Base-by-base conservation (phyloP, 208 protist species). In the Trichomonas vaginalis region DNA sequence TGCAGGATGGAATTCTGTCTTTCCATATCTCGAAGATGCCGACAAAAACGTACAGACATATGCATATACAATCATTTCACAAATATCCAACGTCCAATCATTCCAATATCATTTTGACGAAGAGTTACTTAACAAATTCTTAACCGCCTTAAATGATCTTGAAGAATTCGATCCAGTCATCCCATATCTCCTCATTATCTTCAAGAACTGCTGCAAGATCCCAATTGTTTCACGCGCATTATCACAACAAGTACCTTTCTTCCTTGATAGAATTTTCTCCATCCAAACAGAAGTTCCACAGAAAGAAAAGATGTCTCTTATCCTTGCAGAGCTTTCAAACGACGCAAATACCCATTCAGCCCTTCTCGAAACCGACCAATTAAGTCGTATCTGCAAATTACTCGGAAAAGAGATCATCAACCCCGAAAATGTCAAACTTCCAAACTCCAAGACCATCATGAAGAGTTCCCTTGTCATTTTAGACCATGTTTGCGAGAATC, bases 21-120 rank as follows among this genome's bases (percentile, higher is more conserved):
- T 35, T 56, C 86, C 86, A 39, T 92, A 92, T 51, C 42, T 92
- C 6, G 86, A 92, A n/a, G 86, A 92, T 51, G 12, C 86, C 15
- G 86, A 92, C 17, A 92, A 92, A 51, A 35, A 6, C 8, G 56
- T 92, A 39, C 86, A 92, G 46, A 92, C 86, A 17, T 92, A 56
- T 39, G 40, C 86, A 3, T 92, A 92, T 47, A 92, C 17, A 51
- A 92, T 92, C 45, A 42, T 92, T 92, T 35, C 86, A 45, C 86
- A 92, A 32, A 42, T 92, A 2, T 92, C 86, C 2, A 92, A 92
- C 45, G 17, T 92, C 0, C 12, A 92, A 15, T 35, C 45, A 51
- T 92, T 92, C 39, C 40, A 92, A 92, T 92, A 92, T 51, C 86
- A 92, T 47, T 92, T 92, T 51, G 86, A 92, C 15, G 86, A 92